Base-by-base conservation (phyloP, 305 asterid species). In the Plantago rigida region DNA sequence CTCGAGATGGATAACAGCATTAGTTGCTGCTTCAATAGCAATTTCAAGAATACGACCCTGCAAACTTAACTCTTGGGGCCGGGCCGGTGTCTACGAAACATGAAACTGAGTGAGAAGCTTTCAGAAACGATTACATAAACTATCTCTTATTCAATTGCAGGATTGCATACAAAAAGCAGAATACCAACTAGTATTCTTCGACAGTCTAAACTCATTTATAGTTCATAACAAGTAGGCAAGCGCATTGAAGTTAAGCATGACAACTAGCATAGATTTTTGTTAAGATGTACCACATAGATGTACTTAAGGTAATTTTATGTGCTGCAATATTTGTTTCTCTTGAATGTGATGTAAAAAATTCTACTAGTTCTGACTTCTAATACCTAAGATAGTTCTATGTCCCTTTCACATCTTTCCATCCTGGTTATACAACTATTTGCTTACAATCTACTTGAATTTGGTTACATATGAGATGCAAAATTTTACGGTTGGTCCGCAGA, bases 11-110 rank as follows among this genome's bases (percentile, higher is more conserved):
- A 86, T 63, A 72, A 88, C 69, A 45, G 85, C 86, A 60, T 73
- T 78, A 60, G 88, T 90, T 61, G 95, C 98, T 71, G 95, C 94
- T 79, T 92, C 95, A 60, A 92, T 86, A 75, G 93, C 94, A 67
- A 73, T 67, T 81, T 88, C 96, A 75, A 92, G 86, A 63, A 79
- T 75, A 73, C 63, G 76, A 24, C 90, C 96, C 67, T 72, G 66
- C 59, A 84, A 74, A 73, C 72, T 81, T 47, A 88, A 78, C 72
- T 83, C 79, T 52, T 81, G 66, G 29, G 96, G 96, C 68, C 90
- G 88, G 73, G 71, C 69, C 58, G 68, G 64, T 62, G 78, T 73
- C 97, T 89, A 68, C 61, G 70, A 67, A 65, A 75, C 69, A 56
- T 62, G 56, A 71, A 17, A 62, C 65, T 67, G 69, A 63, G 68